Conservation (phyloP, 192 early-diverging fungal species). For the Helicostylum pulchrum region DNA sequence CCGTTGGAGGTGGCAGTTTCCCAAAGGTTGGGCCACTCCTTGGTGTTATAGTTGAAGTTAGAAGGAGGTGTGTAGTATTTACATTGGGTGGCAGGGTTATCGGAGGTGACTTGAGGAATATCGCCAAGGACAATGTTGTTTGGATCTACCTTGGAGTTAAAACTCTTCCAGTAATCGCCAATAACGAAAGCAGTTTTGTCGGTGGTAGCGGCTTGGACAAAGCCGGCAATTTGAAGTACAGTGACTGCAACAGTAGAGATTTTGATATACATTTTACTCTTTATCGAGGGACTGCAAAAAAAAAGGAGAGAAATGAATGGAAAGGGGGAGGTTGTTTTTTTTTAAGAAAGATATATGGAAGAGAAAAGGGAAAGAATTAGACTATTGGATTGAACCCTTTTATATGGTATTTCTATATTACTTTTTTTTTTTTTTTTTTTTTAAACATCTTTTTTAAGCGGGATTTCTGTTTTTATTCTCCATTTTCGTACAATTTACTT, state of each 20-base stretch:
- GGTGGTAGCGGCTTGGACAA: slow-evolving; percentile 17
- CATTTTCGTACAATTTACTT: slow-evolving; percentile 14
- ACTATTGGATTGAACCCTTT: neutral
- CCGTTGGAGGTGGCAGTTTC: slow-evolving; percentile 33
- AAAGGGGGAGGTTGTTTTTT: neutral
- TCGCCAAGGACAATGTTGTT: slow-evolving; percentile 31
- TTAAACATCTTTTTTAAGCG: neutral
- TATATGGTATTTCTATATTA: slow-evolving; percentile 10
- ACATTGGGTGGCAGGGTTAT: slow-evolving; percentile 27
- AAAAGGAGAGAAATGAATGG: slow-evolving; percentile 15
- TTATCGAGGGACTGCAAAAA: neutral
- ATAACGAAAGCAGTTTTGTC: slow-evolving; percentile 1
- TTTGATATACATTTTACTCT: slow-evolving; percentile 31
- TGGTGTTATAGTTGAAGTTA: slow-evolving; percentile 6
- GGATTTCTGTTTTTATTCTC: slow-evolving; percentile 1
- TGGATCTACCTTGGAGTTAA: slow-evolving; percentile 27
- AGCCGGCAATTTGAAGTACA: slow-evolving; percentile 17
- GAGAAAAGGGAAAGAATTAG: slow-evolving; percentile 5
- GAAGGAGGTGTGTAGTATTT: slow-evolving; percentile 24
- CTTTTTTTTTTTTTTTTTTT: slow-evolving; percentile 1
- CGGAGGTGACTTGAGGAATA: slow-evolving; percentile 30
- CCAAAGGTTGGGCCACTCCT: slow-evolving; percentile 33
- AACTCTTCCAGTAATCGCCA: slow-evolving; percentile 20
- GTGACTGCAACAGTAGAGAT: slow-evolving; percentile 23
- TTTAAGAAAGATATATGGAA: slow-evolving; percentile 3